Conservation (phyloP, 108 stramenopile species). For the Fragilaria crotonensis region DNA sequence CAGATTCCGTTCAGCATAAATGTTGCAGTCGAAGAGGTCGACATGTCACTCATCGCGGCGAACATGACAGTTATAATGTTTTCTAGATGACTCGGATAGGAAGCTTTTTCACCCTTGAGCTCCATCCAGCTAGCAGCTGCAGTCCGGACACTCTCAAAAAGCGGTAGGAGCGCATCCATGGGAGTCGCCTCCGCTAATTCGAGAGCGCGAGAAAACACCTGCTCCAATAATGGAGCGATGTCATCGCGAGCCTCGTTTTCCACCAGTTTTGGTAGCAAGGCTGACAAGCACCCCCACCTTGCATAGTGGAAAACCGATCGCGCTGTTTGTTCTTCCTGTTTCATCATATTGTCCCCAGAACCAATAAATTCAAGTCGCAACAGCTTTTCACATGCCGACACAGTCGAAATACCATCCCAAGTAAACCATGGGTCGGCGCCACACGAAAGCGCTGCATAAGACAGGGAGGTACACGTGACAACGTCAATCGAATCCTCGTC, state of each 20-base stretch:
- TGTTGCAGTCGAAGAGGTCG: conserved; percentile 24
- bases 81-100: conserved; percentile 15
- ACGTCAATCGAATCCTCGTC: conserved; percentile 13
- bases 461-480: conserved; percentile 23
- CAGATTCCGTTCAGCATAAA: conserved; percentile 77
- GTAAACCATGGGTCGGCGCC: conserved; percentile 28
- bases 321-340: conserved; percentile 34
- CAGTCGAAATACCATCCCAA: conserved; percentile 14
- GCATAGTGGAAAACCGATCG: conserved; percentile 57
- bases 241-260: not conserved
- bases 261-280: conserved; percentile 9
- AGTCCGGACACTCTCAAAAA: conserved; percentile 46
- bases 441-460: conserved; percentile 62
- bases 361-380: conserved; percentile 2
- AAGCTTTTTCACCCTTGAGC: conserved; percentile 4
- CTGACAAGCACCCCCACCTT: conserved; percentile 42
- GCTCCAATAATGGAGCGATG: conserved; percentile 4
- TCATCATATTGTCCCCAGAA: conserved; percentile 12
- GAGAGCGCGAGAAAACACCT: conserved; percentile 26
- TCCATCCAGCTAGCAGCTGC: conserved; percentile 21
- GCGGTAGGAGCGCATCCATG: conserved; percentile 43
- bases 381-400: conserved; percentile 17
- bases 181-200: conserved; percentile 51
- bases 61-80: conserved; percentile 49
- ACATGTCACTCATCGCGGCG: conserved; percentile 40